Evolutionary conservation across 257 asterid species (phyloP), one percentile per base, ranked within the genome.

Genomic region (Cordia subcordata): DNA sequence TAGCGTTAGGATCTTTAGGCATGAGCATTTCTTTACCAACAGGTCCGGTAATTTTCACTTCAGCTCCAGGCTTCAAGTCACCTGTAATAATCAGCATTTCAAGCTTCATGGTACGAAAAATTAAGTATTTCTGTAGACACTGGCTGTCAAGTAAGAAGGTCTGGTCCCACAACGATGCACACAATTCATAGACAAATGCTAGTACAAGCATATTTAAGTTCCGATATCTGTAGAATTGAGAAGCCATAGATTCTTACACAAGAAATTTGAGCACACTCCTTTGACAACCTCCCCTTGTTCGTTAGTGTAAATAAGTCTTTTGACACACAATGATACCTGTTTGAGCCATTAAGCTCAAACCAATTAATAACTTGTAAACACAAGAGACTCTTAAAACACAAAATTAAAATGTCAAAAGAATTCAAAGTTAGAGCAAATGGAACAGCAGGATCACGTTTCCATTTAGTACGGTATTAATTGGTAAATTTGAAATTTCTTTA

Each of bases 21-120:
- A 91, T 81, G 60, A 91, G 96, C 98, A 91, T 91, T 63, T 91
- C 98, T 71, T 88, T 91, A 53, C 98, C 98, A 5, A 91, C 96
- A 53, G 96, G 98, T 70, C 98, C 98, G 47, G 98, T 88, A 51
- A 91, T 82, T 65, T 86, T 81, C 71, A 84, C 98, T 21, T 81
- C 95, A 53, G 81, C 35, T 44, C 94, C 98, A 38, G 98, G 98
- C 67, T 80, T 81, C 90, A 91, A 63, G 73, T 91, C 96, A 70
- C 98, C 98, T 91, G 68, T 54, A 44, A 74, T 51, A 35, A 6
- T 8, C 53, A 54, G 3, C 63, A 74, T 42, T 49, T 68, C 52
- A 40, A 1, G 17, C 13, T 17, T 5, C 17, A 17, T 17, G 54
- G 53, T 19, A 47, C 21, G 12, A 9, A 17, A 13, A 49, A n/a